Conservation (phyloP, 2,329 filamentous ascomycete species). For the Atkinsonella hypoxylon region DNA sequence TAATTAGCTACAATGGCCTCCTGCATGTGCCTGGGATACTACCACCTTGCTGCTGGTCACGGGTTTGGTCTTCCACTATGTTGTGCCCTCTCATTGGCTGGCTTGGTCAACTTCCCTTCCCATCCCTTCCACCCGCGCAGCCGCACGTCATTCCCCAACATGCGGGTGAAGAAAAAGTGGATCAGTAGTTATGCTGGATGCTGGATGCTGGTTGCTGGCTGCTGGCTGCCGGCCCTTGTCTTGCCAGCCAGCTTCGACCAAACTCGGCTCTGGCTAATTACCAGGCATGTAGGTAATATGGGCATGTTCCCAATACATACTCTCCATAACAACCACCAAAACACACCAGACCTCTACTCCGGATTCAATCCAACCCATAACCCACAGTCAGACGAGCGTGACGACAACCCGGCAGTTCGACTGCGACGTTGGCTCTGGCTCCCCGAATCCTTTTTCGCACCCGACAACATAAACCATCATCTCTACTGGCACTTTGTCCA, state of each 20-base stretch:
- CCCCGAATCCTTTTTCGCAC: background rate
- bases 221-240: too few species aligned
- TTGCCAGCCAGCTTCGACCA: too few species aligned
- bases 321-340: background rate
- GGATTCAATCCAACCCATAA: background rate
- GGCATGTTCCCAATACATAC: background rate
- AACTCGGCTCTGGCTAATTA: too few species aligned
- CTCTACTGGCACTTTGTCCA: background rate
- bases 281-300: background rate
- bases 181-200: too few species aligned
- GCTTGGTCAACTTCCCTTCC: background rate
- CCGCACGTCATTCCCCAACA: conserved; percentile 1
- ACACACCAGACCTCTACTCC: background rate
- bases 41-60: background rate
- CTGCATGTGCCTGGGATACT: too few species aligned
- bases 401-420: background rate
- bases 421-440: background rate
- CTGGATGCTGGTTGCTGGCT: too few species aligned
- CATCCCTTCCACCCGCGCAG: background rate
- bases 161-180: too few species aligned
- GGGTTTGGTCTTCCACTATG: background rate
- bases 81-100: background rate
- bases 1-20: too few species aligned
- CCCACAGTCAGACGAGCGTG: background rate
- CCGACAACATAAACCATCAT: conserved; percentile 1